Evolutionary conservation across 257 asterid species (phyloP), one percentile per base, ranked within the genome.

Genomic region (Jacaranda copaia): DNA sequence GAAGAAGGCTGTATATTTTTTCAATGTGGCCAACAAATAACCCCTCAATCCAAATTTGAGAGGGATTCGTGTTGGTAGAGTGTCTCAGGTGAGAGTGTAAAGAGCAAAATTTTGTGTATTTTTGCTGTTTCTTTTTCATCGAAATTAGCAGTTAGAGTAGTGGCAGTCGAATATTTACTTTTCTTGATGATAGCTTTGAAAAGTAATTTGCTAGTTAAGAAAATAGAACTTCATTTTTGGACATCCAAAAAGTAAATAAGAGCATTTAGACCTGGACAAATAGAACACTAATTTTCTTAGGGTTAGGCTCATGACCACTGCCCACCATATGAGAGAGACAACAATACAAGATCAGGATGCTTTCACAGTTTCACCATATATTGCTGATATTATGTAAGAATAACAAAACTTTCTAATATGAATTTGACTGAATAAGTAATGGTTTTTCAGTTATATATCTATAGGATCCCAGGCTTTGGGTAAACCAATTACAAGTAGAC

Each of bases 1-100:
- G 45, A 75, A 71, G 71, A 74, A 52, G 19, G 15, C 42, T 9
- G 71, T 74, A 61, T 35, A 11, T 51, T 70, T 49, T 71, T 62
- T 46, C 56, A n/a, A 61, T 42, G 69, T 52, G 70, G 35, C 35
- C 16, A 52, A 36, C 5, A 15, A 59, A 14, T 16, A 4, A 9
- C 68, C 49, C 74, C 25, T 70, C 65, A 9, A 2, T 20, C 25
- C 49, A 46, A 62, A 59, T 13, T 38, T 15, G 10, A 61, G 59
- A 65, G n/a, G 38, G 43, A 25, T 25, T 25, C 32, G 32, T 25
- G 32, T 25, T 25, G 32, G 32, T 25, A 25, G 32, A 25, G 45
- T 52, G 52, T 43, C n/a, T n/a, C n/a, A n/a, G 38, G 8, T 58
- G 62, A 61, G 67, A 15, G 45, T 52, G 52, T 43, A 53, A 64